Conservation (phyloP, 371 early-diverging fungal species). For the Dichotomocladium elegans region DNA sequence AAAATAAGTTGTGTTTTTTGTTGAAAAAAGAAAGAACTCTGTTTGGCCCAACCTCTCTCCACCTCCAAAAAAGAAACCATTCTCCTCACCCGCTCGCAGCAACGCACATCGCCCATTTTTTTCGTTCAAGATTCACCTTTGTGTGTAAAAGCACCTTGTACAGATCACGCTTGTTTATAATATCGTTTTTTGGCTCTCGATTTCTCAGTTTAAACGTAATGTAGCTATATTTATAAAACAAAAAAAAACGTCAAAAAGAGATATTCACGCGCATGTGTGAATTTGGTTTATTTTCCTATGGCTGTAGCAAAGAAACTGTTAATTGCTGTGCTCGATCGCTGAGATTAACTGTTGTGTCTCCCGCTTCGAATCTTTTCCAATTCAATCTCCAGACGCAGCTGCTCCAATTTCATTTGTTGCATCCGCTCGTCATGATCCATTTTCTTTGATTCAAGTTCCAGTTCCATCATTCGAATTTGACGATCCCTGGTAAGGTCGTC, state of each 20-base stretch:
- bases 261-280: too few species aligned
- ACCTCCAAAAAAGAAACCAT: background rate
- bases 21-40: background rate
- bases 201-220: background rate
- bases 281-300: too few species aligned
- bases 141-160: background rate
- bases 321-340: too few species aligned
- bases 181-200: background rate
- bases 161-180: constrained; percentile 3
- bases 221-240: too few species aligned
- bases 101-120: background rate
- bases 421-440: constrained; percentile 40
- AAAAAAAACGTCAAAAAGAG: too few species aligned
- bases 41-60: background rate
- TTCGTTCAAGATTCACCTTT: background rate
- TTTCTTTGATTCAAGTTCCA: constrained; percentile 19
- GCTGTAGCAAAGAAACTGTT: too few species aligned
- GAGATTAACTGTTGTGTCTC: too few species aligned
- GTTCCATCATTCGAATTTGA: constrained; percentile 13
- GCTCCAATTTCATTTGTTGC: constrained; percentile 37
- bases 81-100: background rate
- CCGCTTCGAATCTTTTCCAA: constrained; percentile 19
- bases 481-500: constrained; percentile 13
- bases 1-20: constrained; percentile 47
- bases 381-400: constrained; percentile 32